Evolutionary conservation across 2,329 filamentous ascomycete genomes (phyloP).

Genomic region (Hypocreales sp.): DNA sequence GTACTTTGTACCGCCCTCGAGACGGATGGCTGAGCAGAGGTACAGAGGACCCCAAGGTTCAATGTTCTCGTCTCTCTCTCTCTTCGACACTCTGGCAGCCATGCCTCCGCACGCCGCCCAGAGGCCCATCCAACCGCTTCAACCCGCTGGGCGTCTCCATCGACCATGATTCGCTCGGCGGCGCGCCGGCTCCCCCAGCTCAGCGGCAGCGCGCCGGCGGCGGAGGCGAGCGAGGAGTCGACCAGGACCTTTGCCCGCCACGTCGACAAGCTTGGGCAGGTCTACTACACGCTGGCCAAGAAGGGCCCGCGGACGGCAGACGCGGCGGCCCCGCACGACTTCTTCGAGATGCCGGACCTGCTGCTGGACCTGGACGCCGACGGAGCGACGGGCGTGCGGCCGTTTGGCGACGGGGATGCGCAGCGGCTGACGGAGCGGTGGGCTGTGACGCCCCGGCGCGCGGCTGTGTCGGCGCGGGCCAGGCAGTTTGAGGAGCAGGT

Average conservation of each 20-base stretch:
- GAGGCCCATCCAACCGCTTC: background rate
- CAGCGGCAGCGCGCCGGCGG: no score
- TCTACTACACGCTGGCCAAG: conserved; percentile 13
- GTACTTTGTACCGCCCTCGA: no score
- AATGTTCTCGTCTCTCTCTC: no score
- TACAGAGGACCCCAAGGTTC: no score
- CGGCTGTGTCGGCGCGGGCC: conserved; percentile 11
- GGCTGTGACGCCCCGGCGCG: conserved; percentile 8
- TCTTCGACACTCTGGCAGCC: no score
- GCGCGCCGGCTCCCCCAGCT: conserved; percentile 3
- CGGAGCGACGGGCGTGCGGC: conserved; percentile 25
- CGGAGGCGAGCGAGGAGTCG: no score
- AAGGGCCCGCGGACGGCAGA: conserved; percentile 4
- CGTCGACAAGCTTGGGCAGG: conserved; percentile 7
- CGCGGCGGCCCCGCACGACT: conserved; percentile 7
- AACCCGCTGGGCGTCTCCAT: background rate
- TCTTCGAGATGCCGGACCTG: conserved; percentile 24
- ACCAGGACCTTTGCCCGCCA: conserved; percentile 11
- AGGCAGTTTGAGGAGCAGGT: conserved; percentile 14
- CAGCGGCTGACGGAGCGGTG: conserved; percentile 14
- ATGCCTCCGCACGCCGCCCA: background rate
- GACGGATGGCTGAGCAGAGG: no score
- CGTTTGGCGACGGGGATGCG: conserved; percentile 20
- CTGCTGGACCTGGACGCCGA: conserved; percentile 38
- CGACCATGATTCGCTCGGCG: conserved; percentile 6